Conservation (phyloP, 306 rosid genomes). For the Fragaria vesca region DNA sequence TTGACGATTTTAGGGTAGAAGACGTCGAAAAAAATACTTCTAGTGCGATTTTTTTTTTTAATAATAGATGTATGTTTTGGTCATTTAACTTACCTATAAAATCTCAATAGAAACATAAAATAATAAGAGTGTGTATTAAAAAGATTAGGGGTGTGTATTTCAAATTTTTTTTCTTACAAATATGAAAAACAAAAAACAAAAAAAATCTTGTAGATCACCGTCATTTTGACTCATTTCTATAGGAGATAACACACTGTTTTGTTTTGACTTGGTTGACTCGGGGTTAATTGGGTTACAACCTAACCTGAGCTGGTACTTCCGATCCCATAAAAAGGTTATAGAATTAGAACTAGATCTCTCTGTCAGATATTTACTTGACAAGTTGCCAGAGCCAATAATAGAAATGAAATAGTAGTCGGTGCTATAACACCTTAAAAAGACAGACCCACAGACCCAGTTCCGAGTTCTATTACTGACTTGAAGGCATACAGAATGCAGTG, state of each 20-base stretch:
- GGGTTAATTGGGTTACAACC: neutral
- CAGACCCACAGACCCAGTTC: conserved; percentile 3
- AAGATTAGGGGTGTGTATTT: too few species aligned
- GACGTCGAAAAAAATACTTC: too few species aligned
- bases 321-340: neutral
- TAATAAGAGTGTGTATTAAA: too few species aligned
- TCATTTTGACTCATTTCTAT: neutral
- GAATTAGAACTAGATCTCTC: neutral
- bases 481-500: conserved; percentile 1
- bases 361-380: neutral
- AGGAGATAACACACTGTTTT: neutral
- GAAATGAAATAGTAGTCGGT: neutral
- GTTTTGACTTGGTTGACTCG: neutral
- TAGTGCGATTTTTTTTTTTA: too few species aligned
- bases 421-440: neutral
- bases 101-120: too few species aligned
- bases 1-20: too few species aligned
- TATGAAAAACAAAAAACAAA: too few species aligned
- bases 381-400: neutral
- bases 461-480: neutral
- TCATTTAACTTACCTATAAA: too few species aligned
- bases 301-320: conserved; percentile 2
- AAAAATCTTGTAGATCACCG: neutral
- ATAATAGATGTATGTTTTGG: too few species aligned
- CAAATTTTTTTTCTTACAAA: neutral